These are phyloP conservation scores for Boletellus deceptivus DNA, from an alignment of 1,284 basidiomycete genomes.

Conservation along the genomic window DNA sequence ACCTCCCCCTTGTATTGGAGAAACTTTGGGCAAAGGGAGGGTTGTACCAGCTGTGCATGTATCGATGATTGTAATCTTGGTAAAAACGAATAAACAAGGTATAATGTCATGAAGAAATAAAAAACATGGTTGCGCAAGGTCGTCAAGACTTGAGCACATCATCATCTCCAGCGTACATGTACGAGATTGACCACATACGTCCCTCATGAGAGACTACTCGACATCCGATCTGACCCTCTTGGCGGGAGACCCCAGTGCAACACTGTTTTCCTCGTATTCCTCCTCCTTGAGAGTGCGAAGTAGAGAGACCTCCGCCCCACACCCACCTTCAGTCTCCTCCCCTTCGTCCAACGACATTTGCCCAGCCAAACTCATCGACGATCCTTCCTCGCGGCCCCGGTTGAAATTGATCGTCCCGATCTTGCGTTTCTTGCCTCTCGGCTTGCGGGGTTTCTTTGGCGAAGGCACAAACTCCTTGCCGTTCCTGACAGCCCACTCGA, in stretches of 20 bases:
- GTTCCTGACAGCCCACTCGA: constrained; percentile 68
- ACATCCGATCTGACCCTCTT: constrained; percentile 27
- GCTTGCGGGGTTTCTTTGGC: constrained; percentile 50
- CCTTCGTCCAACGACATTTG: constrained; percentile 17
- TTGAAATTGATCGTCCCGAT: constrained; percentile 20
- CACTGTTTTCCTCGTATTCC: constrained; percentile 25
- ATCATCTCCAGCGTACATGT: background rate
- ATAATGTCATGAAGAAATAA: background rate
- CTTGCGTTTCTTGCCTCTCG: constrained; percentile 36
- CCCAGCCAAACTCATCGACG: constrained; percentile 10
- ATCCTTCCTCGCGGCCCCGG: constrained; percentile 12
- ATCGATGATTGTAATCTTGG: constrained; percentile 23
- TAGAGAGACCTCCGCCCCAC: constrained; percentile 18
- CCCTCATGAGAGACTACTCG: background rate
- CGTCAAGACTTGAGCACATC: background rate
- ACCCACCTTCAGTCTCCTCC: constrained; percentile 16
- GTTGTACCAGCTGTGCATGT: constrained; percentile 22
- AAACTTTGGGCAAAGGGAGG: constrained; percentile 9
- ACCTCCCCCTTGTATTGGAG: constrained; percentile 13
- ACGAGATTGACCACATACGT: background rate
- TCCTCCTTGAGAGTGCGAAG: constrained; percentile 25
- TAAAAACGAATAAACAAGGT: background rate
- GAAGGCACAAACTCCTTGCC: constrained; percentile 58
- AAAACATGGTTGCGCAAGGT: background rate
- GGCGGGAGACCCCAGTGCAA: constrained; percentile 20